phyloP scores from a whole-genome alignment of 2,329 filamentous ascomycete species.

The Aureobasidium sp. region DNA sequence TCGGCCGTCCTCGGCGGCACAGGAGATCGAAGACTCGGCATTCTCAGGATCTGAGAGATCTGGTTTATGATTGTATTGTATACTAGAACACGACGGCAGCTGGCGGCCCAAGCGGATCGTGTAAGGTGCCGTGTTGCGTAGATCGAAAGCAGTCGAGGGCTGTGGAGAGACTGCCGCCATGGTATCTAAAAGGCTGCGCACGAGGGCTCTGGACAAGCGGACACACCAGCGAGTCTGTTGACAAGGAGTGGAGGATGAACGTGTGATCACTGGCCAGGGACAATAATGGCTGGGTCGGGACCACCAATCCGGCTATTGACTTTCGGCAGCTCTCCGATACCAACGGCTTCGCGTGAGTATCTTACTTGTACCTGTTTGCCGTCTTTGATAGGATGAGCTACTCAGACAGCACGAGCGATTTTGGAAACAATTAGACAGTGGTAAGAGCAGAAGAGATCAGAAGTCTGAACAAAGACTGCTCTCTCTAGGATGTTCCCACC shows the following conservation, averaged over 20 bases:
- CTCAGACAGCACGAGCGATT: background rate
- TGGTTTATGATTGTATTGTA: conserved; percentile 41
- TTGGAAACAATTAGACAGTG: background rate
- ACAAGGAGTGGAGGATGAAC: background rate
- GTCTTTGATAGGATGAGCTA: background rate
- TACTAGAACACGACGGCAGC: conserved; percentile 17
- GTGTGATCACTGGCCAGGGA: background rate
- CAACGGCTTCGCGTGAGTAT: background rate
- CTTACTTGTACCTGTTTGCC: background rate
- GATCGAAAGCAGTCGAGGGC: conserved; percentile 10
- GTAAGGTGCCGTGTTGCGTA: conserved; percentile 10
- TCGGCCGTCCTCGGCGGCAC: conserved; percentile 5
- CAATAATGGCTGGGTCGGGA: background rate
- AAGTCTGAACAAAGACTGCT: background rate
- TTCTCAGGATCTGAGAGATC: conserved; percentile 26
- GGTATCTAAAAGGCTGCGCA: background rate
- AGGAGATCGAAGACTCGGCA: conserved; percentile 22
- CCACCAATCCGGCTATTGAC: background rate
- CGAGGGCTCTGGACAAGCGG: conserved; percentile 1
- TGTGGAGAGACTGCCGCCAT: conserved; percentile 13
- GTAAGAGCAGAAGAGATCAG: background rate
- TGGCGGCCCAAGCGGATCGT: conserved; percentile 15
- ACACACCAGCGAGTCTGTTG: conserved; percentile 4
- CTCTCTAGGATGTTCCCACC: background rate
- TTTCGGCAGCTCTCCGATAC: background rate